Percentiles rank a stretch among this genome's conserved stretches.
These are phyloP conservation scores for Lavandula angustifolia DNA, from an alignment of 257 asterid species.

Conservation along the genomic window DNA sequence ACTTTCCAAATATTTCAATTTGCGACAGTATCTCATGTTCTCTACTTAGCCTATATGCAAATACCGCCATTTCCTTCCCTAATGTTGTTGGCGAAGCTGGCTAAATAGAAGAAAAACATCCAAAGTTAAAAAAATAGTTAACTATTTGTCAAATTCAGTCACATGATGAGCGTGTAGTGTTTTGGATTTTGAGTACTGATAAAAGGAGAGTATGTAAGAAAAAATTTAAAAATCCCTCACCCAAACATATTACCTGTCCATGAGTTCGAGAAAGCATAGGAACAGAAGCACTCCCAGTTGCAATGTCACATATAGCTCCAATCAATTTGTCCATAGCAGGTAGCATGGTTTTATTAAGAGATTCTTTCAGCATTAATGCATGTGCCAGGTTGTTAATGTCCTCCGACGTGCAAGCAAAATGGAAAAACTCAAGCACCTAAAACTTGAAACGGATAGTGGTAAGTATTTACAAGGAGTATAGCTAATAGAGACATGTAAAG, in stretches of 20 bases:
- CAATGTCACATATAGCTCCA: constrained; percentile 40
- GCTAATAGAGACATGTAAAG: neutral
- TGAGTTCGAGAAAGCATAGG: constrained; percentile 67
- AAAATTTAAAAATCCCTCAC: neutral
- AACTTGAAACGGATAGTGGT: constrained; percentile 18
- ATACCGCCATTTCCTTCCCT: constrained; percentile 68
- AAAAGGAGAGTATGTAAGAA: neutral
- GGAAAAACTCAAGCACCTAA: constrained; percentile 59
- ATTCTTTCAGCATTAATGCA: constrained; percentile 57
- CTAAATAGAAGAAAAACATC: constrained; percentile 31
- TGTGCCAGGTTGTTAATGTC: constrained; percentile 56
- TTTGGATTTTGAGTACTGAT: too few species aligned
- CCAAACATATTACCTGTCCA: constrained; percentile 46
- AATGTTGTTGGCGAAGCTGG: constrained; percentile 65
- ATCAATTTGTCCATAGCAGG: constrained; percentile 55
- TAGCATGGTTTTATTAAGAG: constrained; percentile 39
- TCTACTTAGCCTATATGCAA: constrained; percentile 49
- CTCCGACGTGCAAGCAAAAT: constrained; percentile 60
- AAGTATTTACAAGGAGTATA: neutral
- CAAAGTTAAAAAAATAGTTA: constrained; percentile 4
- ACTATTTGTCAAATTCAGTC: neutral
- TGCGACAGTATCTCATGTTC: constrained; percentile 40
- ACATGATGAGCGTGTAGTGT: too few species aligned
- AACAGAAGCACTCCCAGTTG: constrained; percentile 44
- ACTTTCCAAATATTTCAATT: constrained; percentile 54